These are phyloP conservation scores for Calocybe cyanea DNA, from an alignment of 768 basidiomycete genomes.

Conservation along the genomic window DNA sequence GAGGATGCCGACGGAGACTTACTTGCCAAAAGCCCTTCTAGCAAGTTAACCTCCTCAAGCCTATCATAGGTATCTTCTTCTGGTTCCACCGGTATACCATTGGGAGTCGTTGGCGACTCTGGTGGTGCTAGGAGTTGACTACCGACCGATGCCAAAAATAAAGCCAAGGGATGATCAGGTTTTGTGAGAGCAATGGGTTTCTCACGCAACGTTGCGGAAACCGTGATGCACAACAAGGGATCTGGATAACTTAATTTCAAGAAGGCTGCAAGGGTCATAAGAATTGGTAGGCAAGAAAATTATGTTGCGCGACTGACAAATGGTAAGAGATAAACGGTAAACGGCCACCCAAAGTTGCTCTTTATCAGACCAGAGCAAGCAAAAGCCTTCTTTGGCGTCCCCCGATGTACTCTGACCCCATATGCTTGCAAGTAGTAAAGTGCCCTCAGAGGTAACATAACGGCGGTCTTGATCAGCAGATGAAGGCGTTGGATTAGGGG, in stretches of 20 bases:
- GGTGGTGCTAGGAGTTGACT: constrained; percentile 31
- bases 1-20: constrained; percentile 15
- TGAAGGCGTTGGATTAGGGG: constrained; percentile 80
- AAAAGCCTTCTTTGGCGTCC: constrained; percentile 52
- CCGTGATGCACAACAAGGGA: constrained; percentile 80
- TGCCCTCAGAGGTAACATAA: constrained; percentile 79
- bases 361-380: constrained; percentile 60
- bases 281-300: background rate
- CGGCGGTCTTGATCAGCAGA: constrained; percentile 69
- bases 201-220: constrained; percentile 85
- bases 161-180: constrained; percentile 39
- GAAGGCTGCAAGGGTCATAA: constrained; percentile 49
- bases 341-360: constrained; percentile 73
- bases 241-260: constrained; percentile 64
- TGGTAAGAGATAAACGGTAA: constrained; percentile 71
- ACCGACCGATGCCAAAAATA: constrained; percentile 34
- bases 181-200: constrained; percentile 50
- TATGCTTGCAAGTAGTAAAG: constrained; percentile 61
- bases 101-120: constrained; percentile 28
- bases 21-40: constrained; percentile 65
- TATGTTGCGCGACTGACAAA: constrained; percentile 52
- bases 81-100: constrained; percentile 24
- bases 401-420: constrained; percentile 64
- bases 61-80: constrained; percentile 40
- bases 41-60: constrained; percentile 52